Evolutionary conservation across 768 basidiomycete genomes (phyloP).

Genomic region (Mycena haematopus): DNA sequence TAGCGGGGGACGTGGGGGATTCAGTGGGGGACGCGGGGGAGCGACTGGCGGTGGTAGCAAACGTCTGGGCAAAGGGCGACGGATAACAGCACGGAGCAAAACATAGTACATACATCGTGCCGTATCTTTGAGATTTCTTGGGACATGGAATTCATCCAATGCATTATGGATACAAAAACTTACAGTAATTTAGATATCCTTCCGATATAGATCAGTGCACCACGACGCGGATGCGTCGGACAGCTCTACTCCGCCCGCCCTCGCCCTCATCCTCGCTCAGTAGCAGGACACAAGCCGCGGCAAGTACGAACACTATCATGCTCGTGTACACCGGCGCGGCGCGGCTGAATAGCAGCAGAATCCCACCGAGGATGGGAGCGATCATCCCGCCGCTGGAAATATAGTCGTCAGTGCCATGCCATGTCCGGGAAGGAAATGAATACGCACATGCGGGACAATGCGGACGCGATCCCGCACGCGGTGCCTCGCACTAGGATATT

Average conservation of each 20-base stretch:
- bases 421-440: not conserved
- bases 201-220: conserved; percentile 13
- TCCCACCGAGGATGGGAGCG: conserved; percentile 80
- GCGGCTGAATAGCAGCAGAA: conserved; percentile 67
- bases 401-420: not conserved
- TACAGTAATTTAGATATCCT: conserved; percentile 1
- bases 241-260: conserved; percentile 34
- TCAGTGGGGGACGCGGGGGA: conserved; percentile 12
- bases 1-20: too few relatives aligned
- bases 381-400: conserved; percentile 82
- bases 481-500: conserved; percentile 73
- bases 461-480: conserved; percentile 87
- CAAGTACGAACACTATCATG: conserved; percentile 66
- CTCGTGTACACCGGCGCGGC: conserved; percentile 82
- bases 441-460: conserved; percentile 80
- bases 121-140: not conserved
- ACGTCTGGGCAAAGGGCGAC: conserved; percentile 41
- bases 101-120: not conserved
- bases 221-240: conserved; percentile 5
- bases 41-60: conserved; percentile 46
- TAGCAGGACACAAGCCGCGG: conserved; percentile 66
- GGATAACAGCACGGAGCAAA: conserved; percentile 8
- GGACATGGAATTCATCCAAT: not conserved
- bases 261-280: conserved; percentile 59
- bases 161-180: conserved; percentile 3